Evolutionary conservation across 805 yeast species (phyloP), one percentile per base, ranked within the genome.

Genomic region (Kluyveromyces siamensis): DNA sequence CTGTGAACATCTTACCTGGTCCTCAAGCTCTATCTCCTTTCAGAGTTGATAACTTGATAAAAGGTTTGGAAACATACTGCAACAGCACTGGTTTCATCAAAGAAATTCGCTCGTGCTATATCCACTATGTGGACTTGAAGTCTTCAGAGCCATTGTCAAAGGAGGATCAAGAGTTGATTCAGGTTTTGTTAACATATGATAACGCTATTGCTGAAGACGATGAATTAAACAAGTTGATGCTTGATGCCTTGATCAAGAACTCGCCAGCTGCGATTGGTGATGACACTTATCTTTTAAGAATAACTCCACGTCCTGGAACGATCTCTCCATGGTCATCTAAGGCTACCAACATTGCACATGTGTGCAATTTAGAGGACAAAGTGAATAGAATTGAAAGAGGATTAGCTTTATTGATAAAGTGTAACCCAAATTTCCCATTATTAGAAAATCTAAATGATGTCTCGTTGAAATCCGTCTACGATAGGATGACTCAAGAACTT

Each of bases 241-340:
- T 63, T 25, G 58, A 70, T 21, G 46, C 66, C 11, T 63, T 67
- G 21, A 52, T 55, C 17, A 51, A 61, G 19, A 57, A 64, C 43
- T 43, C 52, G 11, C 40, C 44, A 18, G 47, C 48, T 17, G 51
- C 69, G 19, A 61, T 67, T 37, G 76, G 64, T 46, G 58, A 67
- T 6, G 77, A 74, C 54, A 70, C 80, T 33, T 76, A 79, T 52
- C 70, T 89, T 55, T 69, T 91, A 43, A 77, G 95, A 64, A 75
- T 93, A 46, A 74, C 89, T 46, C 99, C 99, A 41, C 80, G 98
- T 67, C 73, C 89, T 8, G 99, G 99, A 52, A 93, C 99, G 11
- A 91, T 93, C 55, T 90, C 98, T 25, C 98, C 99, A 35, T 93
- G 99, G 99, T 87, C 96, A 9, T 90, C 98, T 13, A 93, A 93